phyloP scores from a whole-genome alignment of 257 asterid genomes.

The Coffea canephora region DNA sequence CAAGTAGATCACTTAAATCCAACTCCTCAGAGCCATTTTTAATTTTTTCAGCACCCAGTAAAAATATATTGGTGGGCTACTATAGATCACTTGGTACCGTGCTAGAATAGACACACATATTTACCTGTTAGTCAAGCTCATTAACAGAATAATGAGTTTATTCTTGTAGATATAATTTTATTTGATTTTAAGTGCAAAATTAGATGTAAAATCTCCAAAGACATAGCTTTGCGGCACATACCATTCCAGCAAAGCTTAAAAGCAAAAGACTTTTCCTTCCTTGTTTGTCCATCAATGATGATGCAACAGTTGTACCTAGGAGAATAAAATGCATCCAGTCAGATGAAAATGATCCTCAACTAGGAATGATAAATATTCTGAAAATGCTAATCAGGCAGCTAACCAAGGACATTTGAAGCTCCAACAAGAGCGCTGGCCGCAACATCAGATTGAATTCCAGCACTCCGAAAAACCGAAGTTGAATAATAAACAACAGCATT shows the following conservation, averaged over 20 bases:
- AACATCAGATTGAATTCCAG: slow-evolving; percentile 88
- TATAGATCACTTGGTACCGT: neutral
- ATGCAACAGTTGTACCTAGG: slow-evolving; percentile 81
- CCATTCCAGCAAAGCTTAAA: slow-evolving; percentile 91
- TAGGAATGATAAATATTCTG: neutral
- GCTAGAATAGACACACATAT: neutral
- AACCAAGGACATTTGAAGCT: slow-evolving; percentile 90
- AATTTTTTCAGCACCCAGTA: neutral
- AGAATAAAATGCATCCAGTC: slow-evolving; percentile 17
- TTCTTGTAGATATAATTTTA: neutral
- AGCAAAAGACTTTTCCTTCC: slow-evolving; percentile 96
- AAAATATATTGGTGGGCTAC: neutral
- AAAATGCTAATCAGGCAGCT: slow-evolving; percentile 27
- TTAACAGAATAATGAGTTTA: neutral
- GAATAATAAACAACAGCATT: slow-evolving; percentile 92
- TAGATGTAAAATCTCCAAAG: neutral
- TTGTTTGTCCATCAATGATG: slow-evolving; percentile 89
- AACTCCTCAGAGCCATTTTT: neutral
- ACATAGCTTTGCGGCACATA: slow-evolving; percentile 25
- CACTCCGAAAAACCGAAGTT: slow-evolving; percentile 89
- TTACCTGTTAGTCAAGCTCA: neutral
- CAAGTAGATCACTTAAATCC: neutral
- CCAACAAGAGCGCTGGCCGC: slow-evolving; percentile 98
- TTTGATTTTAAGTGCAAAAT: neutral
- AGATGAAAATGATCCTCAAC: slow-evolving; percentile 16